phyloP scores from a whole-genome alignment of 345 rosid genomes.

The Moricandia moricandioides region DNA sequence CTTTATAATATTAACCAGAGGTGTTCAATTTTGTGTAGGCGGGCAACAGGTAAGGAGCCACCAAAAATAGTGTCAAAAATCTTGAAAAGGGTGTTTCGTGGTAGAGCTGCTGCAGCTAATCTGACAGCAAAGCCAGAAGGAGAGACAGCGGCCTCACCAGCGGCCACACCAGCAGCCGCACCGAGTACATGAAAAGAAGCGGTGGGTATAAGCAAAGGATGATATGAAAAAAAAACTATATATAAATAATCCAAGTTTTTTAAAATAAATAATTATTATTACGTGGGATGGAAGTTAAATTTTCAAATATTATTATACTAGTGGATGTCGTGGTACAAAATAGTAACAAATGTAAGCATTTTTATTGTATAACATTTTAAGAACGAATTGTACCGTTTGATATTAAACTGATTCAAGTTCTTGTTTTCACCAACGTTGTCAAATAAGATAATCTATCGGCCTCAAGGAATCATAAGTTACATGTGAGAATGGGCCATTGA shows the following conservation, averaged over 20 bases:
- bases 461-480: neutral
- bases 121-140: neutral
- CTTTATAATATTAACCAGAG: neutral
- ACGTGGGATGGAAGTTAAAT: neutral
- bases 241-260: neutral
- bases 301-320: neutral
- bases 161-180: neutral
- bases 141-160: neutral
- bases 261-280: neutral
- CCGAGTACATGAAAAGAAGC: neutral
- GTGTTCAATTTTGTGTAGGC: constrained; percentile 10
- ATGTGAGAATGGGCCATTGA: neutral
- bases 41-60: neutral
- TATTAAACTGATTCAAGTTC: neutral
- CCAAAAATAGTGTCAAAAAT: constrained; percentile 9
- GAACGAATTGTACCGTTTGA: neutral
- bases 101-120: neutral
- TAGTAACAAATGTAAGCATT: constrained; percentile 1
- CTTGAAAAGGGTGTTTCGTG: neutral
- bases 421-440: neutral
- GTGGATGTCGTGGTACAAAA: constrained; percentile 1
- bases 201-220: neutral
- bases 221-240: neutral
- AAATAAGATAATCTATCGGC: neutral
- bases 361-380: neutral